A percentile compares a stretch with the other conserved stretches of the same genome.
These are phyloP conservation scores for Diaporthe longicolla DNA, from an alignment of 2,329 filamentous ascomycete species.

Conservation along the genomic window DNA sequence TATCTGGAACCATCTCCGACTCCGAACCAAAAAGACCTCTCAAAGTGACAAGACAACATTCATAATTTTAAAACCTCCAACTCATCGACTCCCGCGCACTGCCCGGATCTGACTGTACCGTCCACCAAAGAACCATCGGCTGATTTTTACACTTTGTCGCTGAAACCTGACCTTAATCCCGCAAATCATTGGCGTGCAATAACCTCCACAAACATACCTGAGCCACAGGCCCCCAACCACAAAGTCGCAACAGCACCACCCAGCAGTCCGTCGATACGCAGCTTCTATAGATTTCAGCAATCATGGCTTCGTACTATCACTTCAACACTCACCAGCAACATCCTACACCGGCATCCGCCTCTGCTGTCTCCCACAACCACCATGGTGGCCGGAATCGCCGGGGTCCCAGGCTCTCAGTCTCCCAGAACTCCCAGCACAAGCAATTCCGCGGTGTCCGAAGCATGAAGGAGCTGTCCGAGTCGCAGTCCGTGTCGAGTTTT, in stretches of 20 bases:
- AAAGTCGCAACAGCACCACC: neutral
- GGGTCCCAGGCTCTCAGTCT: conserved; percentile 82
- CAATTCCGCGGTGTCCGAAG: conserved; percentile 88
- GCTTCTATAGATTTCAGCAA: conserved; percentile 11
- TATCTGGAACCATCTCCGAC: conserved; percentile 10
- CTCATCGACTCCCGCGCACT: too few relatives aligned
- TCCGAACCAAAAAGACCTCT: neutral
- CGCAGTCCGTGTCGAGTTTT: conserved; percentile 82
- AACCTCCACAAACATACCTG: neutral
- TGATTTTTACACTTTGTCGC: conserved; percentile 34
- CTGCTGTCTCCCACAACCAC: conserved; percentile 78
- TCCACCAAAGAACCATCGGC: conserved; percentile 7
- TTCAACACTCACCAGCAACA: conserved; percentile 73
- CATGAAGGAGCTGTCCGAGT: conserved; percentile 88
- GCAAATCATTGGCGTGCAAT: conserved; percentile 35
- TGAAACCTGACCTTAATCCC: conserved; percentile 31
- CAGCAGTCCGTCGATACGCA: neutral
- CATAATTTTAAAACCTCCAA: conserved; percentile 7
- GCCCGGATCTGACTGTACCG: conserved; percentile 9
- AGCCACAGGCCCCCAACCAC: conserved; percentile 21
- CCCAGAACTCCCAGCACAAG: conserved; percentile 83
- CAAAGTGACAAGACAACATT: neutral
- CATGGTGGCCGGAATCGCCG: conserved; percentile 89
- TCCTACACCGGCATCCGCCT: conserved; percentile 66
- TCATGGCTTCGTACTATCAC: conserved; percentile 76